These are phyloP conservation scores for Paramecium biaurelia DNA, from an alignment of 73 alveolate species.

Conservation along the genomic window DNA sequence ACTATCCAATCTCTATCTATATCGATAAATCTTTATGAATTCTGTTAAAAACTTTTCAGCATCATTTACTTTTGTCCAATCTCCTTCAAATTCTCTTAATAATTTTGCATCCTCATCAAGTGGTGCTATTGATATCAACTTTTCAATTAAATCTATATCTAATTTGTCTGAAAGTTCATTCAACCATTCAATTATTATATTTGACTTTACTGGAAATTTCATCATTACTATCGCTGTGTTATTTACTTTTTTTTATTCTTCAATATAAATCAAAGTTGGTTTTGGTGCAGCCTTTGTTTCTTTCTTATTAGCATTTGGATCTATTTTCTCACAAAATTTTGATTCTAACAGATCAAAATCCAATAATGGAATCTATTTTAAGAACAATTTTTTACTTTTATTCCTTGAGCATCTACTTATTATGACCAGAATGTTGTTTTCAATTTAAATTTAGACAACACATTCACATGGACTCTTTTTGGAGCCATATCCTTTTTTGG, in stretches of 20 bases:
- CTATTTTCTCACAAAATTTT: slow-evolving; percentile 1
- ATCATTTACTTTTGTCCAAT: slow-evolving; percentile 36
- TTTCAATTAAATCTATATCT: not conserved
- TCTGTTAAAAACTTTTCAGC: slow-evolving; percentile 34
- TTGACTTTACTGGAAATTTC: slow-evolving; percentile 26
- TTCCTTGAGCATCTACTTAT: not conserved
- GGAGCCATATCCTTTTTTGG: slow-evolving; percentile 31
- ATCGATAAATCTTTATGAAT: not conserved
- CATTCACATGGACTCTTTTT: slow-evolving; percentile 36
- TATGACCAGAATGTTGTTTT: slow-evolving; percentile 37
- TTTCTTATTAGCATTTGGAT: slow-evolving; percentile 4
- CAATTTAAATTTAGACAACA: not conserved
- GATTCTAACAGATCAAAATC: slow-evolving; percentile 28
- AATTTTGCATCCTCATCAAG: not conserved
- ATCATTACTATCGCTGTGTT: slow-evolving; percentile 37
- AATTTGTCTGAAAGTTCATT: not conserved
- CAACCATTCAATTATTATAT: not conserved
- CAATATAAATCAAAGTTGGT: not conserved
- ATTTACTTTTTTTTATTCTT: slow-evolving; percentile 24
- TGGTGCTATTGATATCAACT: not conserved
- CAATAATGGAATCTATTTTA: not conserved
- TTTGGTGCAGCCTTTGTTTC: not conserved
- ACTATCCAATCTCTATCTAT: not conserved
- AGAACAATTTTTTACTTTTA: not conserved
- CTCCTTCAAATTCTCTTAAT: slow-evolving; percentile 36